Base-by-base conservation (phyloP, 164 flowering plant species). In the Vitis cinerea region DNA sequence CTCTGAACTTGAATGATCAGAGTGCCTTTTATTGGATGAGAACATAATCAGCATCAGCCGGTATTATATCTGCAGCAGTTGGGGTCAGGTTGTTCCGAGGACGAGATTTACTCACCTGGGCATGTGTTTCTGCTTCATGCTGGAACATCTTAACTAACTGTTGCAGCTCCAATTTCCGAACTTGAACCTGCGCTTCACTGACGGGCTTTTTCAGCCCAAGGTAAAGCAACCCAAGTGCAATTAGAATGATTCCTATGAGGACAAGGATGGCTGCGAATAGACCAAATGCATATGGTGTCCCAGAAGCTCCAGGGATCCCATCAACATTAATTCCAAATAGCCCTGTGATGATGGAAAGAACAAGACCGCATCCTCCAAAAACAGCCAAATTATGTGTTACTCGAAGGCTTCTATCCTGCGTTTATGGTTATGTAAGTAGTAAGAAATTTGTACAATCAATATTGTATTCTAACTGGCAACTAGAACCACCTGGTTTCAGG, bases 321-420 rank as follows among this genome's bases (percentile, higher is more conserved):
- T 94, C 98, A 17, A 94, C 96, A 71, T 94, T 94, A 78, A 94
- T 89, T 47, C 98, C 98, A 80, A 94, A 94, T 9, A 94, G 83
- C 37, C 98, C 98, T 0, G 97, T 90, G 72, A 92, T 82, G 71
- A 94, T 83, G 27, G 98, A 78, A 64, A 94, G 94, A 31, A 94
- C 88, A 66, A 94, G 90, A 44, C 98, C 98, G 71, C 93, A 79
- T 15, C 97, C 98, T 1, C 97, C 98, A 75, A 94, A 94, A 49
- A 94, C 97, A 17, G 88, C 84, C 75, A 92, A 76, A 76, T 94
- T 92, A 64, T 94, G 98, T 2, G 93, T 88, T 14, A 94, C 90
- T 19, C 90, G 85, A 63, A 92, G 89, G 83, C 98, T 94, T 79
- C 77, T 85, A 69, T 94, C 98, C 98, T 94, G 88, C 15, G 78